phyloP scores from a whole-genome alignment of 1,284 basidiomycete species.

The Sutorius eximius region DNA sequence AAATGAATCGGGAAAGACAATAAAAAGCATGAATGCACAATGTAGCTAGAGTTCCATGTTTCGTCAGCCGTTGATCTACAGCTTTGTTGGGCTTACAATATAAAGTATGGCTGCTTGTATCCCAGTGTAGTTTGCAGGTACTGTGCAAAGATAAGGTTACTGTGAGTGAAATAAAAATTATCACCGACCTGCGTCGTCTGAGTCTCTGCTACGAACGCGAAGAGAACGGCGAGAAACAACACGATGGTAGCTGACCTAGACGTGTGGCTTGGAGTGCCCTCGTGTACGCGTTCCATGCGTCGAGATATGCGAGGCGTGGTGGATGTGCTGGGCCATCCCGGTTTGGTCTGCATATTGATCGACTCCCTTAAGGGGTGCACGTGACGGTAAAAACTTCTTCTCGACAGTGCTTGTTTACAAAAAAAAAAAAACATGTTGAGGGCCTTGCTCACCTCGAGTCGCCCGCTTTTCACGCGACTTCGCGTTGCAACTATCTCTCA shows the following conservation, averaged over 20 bases:
- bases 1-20: constrained; percentile 74
- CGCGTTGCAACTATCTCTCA: constrained; percentile 42
- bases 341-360: background rate
- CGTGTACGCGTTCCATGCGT: constrained; percentile 15
- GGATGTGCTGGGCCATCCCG: background rate
- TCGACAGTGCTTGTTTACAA: too few species aligned
- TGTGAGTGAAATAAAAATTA: background rate
- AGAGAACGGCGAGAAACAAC: constrained; percentile 48
- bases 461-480: constrained; percentile 57
- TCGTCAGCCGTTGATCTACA: background rate
- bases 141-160: constrained; percentile 36
- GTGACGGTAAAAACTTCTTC: constrained; percentile 10
- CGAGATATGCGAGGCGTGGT: background rate
- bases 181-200: constrained; percentile 65
- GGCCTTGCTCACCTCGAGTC: constrained; percentile 57
- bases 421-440: constrained; percentile 53
- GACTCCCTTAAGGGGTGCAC: constrained; percentile 2
- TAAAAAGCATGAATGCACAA: constrained; percentile 70
- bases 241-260: constrained; percentile 32
- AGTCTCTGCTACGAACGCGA: constrained; percentile 70
- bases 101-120: constrained; percentile 75
- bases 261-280: background rate
- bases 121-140: constrained; percentile 71
- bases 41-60: constrained; percentile 49
- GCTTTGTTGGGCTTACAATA: constrained; percentile 59